Base-by-base conservation (phyloP, 2,329 filamentous ascomycete species). In the Curvularia spicifera region DNA sequence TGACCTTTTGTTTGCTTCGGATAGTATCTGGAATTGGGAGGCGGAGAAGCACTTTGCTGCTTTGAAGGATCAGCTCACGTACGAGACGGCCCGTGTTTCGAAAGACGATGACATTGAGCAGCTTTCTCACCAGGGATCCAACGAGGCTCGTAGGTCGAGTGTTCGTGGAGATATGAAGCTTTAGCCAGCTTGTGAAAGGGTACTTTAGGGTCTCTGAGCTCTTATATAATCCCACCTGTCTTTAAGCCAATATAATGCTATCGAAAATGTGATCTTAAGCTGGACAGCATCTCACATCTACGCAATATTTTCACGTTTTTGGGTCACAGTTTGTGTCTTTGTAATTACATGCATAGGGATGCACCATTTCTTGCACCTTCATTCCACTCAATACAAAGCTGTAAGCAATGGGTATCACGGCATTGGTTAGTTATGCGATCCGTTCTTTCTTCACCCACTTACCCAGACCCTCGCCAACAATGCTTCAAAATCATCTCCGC, bases 1-100 rank as follows among this genome's bases (percentile, higher is more conserved):
- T 80, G 87, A 93, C 60, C 76, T 91, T 0, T 76, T 92, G 0
- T 92, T 93, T 65, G 87, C 89, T 0, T 83, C 86, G 0, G 80
- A 87, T 18, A 87, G 82, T 0, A 85, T 85, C 4, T 91, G 87
- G 87, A 83, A 84, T 1, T 91, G 89, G 89, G 67, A 73, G 29
- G 71, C 69, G 4, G 71, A 74, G 64, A 70, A 68, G 56, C 69
- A 71, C 39, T 73, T 73, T 49, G 56, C 60, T 26, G 58, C 47
- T 12, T 31, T 72, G 42, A 64, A 57, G 33, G 66, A 68, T 37
- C 39, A 59, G n/a, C 20, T 53, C 13, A 48, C 43, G 5, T 53
- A 42, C 10, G 47, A 49, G 0, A 40, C 43, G 13, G 24, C 53
- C 2, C 26, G 29, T 44, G 24, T 42, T 10, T 39, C 29, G 8